Percentiles rank a stretch among this genome's conserved stretches.
Evolutionary conservation across 768 basidiomycete species (phyloP).

Genomic region (Crassisporium funariophilum): DNA sequence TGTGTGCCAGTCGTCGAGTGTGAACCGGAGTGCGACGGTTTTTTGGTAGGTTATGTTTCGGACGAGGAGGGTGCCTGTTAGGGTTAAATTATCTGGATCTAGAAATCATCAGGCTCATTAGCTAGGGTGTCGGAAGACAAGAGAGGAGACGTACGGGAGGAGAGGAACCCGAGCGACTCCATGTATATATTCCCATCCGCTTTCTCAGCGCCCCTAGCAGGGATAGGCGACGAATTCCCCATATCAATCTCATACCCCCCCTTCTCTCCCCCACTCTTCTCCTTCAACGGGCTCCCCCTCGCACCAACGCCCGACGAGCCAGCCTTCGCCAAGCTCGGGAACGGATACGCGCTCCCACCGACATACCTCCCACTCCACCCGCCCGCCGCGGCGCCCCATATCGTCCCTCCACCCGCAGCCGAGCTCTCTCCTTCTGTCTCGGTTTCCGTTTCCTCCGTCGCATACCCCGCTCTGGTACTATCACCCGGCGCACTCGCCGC

Average conservation of each 20-base stretch:
- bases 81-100: conserved; percentile 10
- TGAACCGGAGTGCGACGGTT: conserved; percentile 82
- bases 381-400: conserved; percentile 4
- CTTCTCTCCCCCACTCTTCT: background rate
- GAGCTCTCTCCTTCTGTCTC: conserved; percentile 35
- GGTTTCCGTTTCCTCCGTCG: conserved; percentile 47
- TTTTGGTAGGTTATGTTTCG: conserved; percentile 89
- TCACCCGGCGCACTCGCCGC: too few species aligned
- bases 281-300: conserved; percentile 2
- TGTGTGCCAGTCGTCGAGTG: conserved; percentile 93
- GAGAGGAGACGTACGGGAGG: conserved; percentile 2
- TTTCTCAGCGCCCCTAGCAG: conserved; percentile 24
- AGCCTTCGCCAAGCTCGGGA: conserved; percentile 12
- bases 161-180: conserved; percentile 11
- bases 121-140: conserved; percentile 2
- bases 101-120: background rate
- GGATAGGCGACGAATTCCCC: conserved; percentile 29
- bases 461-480: conserved; percentile 10
- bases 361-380: conserved; percentile 14
- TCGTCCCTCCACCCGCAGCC: conserved; percentile 12
- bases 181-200: conserved; percentile 28
- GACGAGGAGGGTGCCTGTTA: conserved; percentile 80
- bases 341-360: conserved; percentile 23
- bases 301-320: background rate
- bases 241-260: conserved; percentile 15